Conservation (phyloP, 1,139 yeast species). For the Arxiozyma slooffiae region DNA sequence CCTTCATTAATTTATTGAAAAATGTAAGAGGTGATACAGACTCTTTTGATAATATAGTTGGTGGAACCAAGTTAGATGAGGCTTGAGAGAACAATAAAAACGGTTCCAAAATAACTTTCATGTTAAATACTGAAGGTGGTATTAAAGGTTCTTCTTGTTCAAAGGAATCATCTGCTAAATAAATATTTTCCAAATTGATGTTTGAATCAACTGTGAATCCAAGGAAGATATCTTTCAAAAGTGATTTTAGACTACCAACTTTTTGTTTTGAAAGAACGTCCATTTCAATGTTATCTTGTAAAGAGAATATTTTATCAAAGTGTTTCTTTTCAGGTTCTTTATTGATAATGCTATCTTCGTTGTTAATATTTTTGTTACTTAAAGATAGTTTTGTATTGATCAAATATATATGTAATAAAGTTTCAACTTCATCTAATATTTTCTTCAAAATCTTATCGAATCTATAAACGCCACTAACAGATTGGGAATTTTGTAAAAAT, state of each 20-base stretch:
- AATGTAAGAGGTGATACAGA: constrained; percentile 35
- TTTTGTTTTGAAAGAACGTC: constrained; percentile 30
- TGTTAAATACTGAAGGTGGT: constrained; percentile 68
- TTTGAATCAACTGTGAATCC: constrained; percentile 39
- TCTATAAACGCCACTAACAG: constrained; percentile 32
- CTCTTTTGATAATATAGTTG: constrained; percentile 19
- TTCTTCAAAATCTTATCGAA: constrained; percentile 49
- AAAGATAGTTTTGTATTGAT: constrained; percentile 10
- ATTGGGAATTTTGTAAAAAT: constrained; percentile 23
- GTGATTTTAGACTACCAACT: constrained; percentile 37
- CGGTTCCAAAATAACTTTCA: constrained; percentile 57
- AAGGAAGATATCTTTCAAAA: constrained; percentile 52
- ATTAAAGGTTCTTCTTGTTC: constrained; percentile 59
- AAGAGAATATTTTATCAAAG: constrained; percentile 34
- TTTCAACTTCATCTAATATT: constrained; percentile 48
- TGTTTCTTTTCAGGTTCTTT: constrained; percentile 8
- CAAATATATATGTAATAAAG: constrained; percentile 31
- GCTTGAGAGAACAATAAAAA: constrained; percentile 43
- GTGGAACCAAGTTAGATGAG: constrained; percentile 36
- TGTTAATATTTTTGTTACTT: background rate
- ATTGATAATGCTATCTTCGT: constrained; percentile 1
- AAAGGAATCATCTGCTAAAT: constrained; percentile 48
- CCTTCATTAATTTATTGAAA: constrained; percentile 55
- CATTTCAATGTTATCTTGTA: constrained; percentile 27
- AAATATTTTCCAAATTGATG: constrained; percentile 37